Base-by-base conservation (phyloP, 371 early-diverging fungal genomes). In the Syncephalastrum racemosum region DNA sequence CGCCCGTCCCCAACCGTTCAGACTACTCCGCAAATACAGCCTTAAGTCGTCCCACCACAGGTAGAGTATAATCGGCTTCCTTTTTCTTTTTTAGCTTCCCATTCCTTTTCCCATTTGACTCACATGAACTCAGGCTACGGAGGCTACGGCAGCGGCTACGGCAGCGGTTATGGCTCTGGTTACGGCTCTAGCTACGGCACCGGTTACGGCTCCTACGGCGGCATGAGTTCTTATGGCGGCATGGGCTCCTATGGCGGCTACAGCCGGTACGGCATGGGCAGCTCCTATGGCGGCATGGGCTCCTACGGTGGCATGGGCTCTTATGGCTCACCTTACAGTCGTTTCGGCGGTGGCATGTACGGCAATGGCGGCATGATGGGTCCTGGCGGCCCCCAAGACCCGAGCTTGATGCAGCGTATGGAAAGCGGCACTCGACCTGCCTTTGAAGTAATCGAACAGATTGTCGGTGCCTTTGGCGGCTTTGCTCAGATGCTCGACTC, bases 401-500 rank as follows among this genome's bases (percentile, higher is more conserved):
- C 87, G 4, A 71, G 86, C 15, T 62, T 91, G n/a, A 86, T 90
- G 43, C 89, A 87, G 49, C 81, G 85, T 47, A 87, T 94, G 80
- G 96, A 93, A 63, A 83, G 89, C 18, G 87, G 88, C 14, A 92
- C 96, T 2, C 88, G 90, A 47, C 83, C 93, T 12, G 90, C 97
- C 0, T 97, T 97, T 69, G 90, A 91, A 64, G 69, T 92, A 24
- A 87, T 97, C 46, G 92, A 95, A 57, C 85, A 88, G 6, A 80
- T 98, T 45, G 97, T 98, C 1, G 89, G 93, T 46, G 92, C 96
- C 0, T 96, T 98, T 81, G 95, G 93, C 20, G 97, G 97, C 8
- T 94, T 98, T 74, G 87, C 96, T 8, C 94, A 94, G 56, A 96
- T 98, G 97, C 81, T 98, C 18, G 97, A 96, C 57, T 92, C 94